Conservation (phyloP, 495 filamentous ascomycete species). For the Penicillium fimorum region DNA sequence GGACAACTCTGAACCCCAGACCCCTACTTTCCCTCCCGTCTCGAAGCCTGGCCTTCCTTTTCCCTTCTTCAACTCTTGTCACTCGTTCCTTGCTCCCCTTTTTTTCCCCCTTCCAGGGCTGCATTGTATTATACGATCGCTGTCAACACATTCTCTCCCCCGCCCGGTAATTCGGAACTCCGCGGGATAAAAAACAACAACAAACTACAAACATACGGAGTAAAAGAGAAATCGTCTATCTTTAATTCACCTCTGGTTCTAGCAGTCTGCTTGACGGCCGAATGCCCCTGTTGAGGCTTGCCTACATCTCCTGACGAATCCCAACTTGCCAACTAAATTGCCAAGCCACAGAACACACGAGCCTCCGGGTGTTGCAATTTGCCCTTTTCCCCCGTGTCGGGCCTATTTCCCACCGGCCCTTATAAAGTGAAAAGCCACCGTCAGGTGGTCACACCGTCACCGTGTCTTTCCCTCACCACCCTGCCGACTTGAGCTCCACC, state of each 20-base stretch:
- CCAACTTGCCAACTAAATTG: conserved; percentile 9
- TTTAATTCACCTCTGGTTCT: conserved; percentile 12
- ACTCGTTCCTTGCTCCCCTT: conserved; percentile 1
- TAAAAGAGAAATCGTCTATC: neutral
- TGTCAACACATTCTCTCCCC: neutral
- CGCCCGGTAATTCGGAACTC: neutral
- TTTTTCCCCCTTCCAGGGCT: neutral
- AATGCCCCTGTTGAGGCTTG: conserved; percentile 10
- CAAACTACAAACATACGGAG: neutral
- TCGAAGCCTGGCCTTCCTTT: neutral
- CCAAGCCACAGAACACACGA: conserved; percentile 27
- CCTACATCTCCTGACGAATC: conserved; percentile 7
- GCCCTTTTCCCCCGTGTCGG: conserved; percentile 10
- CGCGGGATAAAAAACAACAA: neutral
- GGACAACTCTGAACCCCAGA: conserved; percentile 14
- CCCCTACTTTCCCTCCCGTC: conserved; percentile 4
- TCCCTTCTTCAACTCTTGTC: conserved; percentile 11
- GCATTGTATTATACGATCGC: conserved; percentile 6
- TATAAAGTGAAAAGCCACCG: conserved; percentile 24
- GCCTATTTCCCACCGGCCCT: conserved; percentile 15
- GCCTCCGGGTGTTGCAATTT: conserved; percentile 17
- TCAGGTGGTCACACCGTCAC: conserved; percentile 39
- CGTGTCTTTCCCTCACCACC: conserved; percentile 35
- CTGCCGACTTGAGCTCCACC: conserved; percentile 39
- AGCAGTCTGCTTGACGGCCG: conserved; percentile 6